Percentiles rank a stretch among this genome's conserved stretches.
These are phyloP conservation scores for Teratosphaeria viscida DNA, from an alignment of 2,329 filamentous ascomycete genomes.

Conservation along the genomic window DNA sequence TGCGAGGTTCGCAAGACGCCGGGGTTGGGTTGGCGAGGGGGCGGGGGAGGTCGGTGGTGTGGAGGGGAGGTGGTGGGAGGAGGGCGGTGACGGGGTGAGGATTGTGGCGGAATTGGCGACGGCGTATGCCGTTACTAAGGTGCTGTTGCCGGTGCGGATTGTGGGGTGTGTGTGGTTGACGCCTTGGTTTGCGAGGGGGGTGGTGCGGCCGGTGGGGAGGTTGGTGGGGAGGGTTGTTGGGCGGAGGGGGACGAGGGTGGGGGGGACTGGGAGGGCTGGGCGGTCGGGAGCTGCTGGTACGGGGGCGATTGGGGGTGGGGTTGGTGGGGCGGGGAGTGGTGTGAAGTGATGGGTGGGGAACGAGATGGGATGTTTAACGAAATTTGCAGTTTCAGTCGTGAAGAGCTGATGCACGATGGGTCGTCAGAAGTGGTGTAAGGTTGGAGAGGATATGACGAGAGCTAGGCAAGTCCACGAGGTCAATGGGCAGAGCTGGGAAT, in stretches of 20 bases:
- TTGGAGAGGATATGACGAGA: no score
- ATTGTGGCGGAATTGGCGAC: slow-evolving; percentile 62
- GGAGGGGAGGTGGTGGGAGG: slow-evolving; percentile 29
- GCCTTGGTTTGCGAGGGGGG: slow-evolving; percentile 69
- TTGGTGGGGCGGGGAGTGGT: neutral
- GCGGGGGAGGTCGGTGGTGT: slow-evolving; percentile 15
- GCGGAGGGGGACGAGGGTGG: slow-evolving; percentile 5
- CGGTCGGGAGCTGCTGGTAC: slow-evolving; percentile 6
- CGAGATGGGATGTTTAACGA: neutral
- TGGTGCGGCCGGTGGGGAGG: slow-evolving; percentile 42
- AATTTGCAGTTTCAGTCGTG: no score
- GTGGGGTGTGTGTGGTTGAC: slow-evolving; percentile 75
- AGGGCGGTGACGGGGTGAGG: slow-evolving; percentile 33
- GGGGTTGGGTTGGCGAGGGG: slow-evolving; percentile 64
- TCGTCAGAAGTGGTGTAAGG: no score
- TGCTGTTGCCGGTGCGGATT: slow-evolving; percentile 66
- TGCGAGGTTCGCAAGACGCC: slow-evolving; percentile 64
- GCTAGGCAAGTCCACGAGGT: no score
- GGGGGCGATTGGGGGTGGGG: slow-evolving; percentile 5
- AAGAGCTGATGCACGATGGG: no score
- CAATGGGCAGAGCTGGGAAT: no score
- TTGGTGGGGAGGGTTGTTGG: slow-evolving; percentile 30
- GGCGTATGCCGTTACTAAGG: slow-evolving; percentile 85
- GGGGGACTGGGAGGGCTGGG: slow-evolving; percentile 15
- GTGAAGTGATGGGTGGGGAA: neutral